Evolutionary conservation across 2,329 filamentous ascomycete genomes (phyloP).

Genomic region (Lasiodiplodia gonubiensis): DNA sequence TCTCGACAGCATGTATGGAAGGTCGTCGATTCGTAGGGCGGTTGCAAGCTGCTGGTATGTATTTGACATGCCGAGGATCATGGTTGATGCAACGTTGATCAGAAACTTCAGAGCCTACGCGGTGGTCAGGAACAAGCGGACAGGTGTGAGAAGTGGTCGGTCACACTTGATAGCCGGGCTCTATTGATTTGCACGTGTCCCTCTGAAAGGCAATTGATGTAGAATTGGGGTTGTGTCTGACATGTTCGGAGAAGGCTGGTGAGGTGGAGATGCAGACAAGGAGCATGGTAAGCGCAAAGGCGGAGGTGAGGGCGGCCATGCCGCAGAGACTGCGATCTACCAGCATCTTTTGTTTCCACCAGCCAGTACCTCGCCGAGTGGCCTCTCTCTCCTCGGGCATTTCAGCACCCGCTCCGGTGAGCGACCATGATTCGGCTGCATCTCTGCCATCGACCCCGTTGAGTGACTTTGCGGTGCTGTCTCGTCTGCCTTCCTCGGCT

Average conservation of each 20-base stretch:
- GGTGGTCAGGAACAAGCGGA: not conserved
- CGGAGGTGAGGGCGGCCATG: slow-evolving; percentile 36
- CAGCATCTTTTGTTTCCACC: slow-evolving; percentile 40
- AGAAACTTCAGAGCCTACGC: slow-evolving; percentile 30
- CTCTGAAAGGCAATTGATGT: not conserved
- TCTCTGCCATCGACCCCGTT: not conserved
- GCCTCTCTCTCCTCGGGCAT: slow-evolving; percentile 1
- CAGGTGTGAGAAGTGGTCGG: not conserved
- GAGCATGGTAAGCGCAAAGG: slow-evolving; percentile 31
- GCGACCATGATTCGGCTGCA: not conserved
- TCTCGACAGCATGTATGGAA: not conserved
- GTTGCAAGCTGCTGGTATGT: slow-evolving; percentile 42
- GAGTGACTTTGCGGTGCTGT: not conserved
- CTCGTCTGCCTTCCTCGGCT: not conserved
- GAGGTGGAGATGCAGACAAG: not conserved
- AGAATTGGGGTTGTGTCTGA: not conserved
- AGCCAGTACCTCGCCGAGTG: slow-evolving; percentile 21
- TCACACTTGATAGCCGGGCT: not conserved
- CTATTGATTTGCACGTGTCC: not conserved
- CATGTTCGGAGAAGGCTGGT: not conserved
- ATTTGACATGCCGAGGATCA: slow-evolving; percentile 41
- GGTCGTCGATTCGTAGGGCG: slow-evolving; percentile 32
- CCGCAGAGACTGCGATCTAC: slow-evolving; percentile 38
- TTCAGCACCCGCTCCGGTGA: not conserved
- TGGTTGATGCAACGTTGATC: slow-evolving; percentile 39